phyloP scores from a whole-genome alignment of 495 filamentous ascomycete genomes.

The Elasticomyces elasticus region DNA sequence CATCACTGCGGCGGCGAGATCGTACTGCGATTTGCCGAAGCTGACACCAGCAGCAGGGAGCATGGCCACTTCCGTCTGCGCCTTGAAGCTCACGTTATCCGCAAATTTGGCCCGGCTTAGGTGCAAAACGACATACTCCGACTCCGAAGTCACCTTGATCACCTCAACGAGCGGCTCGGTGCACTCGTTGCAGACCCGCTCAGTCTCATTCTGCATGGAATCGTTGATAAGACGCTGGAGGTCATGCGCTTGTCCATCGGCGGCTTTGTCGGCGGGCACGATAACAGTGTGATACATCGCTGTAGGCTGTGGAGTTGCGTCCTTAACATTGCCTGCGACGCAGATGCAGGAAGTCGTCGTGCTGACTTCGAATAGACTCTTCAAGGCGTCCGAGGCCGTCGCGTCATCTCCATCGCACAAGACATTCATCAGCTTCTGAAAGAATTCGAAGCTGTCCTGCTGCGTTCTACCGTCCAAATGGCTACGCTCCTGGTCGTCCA shows the following conservation, averaged over 20 bases:
- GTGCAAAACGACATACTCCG: neutral
- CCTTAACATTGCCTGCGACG: neutral
- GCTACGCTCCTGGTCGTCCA: neutral
- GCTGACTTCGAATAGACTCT: constrained; percentile 6
- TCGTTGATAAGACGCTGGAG: neutral
- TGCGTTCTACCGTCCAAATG: constrained; percentile 10
- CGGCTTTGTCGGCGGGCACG: neutral
- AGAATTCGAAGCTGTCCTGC: constrained; percentile 10
- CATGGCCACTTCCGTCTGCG: neutral
- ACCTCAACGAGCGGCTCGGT: neutral
- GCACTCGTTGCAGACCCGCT: neutral
- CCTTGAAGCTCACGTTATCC: too few species aligned
- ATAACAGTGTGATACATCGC: neutral
- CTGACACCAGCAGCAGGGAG: neutral
- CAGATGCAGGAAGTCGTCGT: neutral
- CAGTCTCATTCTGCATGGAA: neutral
- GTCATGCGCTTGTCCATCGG: neutral
- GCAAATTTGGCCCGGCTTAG: neutral
- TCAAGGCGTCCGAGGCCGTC: neutral
- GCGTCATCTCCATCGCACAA: neutral
- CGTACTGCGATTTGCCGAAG: neutral
- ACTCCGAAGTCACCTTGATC: neutral
- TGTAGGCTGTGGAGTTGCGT: neutral
- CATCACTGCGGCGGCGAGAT: neutral
- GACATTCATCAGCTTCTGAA: neutral